Percentiles rank a stretch among this genome's conserved stretches.
Evolutionary conservation across 768 basidiomycete genomes (phyloP).

Genomic region (Coprinopsis sp.): DNA sequence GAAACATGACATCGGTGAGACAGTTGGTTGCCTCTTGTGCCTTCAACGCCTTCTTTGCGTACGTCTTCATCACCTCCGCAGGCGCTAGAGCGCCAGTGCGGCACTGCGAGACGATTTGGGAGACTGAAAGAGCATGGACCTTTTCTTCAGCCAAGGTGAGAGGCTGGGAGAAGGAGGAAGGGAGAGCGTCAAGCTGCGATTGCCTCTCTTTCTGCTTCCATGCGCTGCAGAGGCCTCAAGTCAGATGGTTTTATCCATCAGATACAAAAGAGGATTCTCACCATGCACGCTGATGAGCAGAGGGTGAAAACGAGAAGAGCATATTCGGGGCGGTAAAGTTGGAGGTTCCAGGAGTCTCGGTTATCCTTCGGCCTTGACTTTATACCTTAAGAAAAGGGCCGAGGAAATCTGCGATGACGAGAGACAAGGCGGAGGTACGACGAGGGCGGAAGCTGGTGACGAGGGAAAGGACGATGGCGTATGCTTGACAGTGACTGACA

Average conservation of each 20-base stretch:
- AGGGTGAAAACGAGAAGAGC: constrained; percentile 32
- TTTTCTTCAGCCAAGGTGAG: constrained; percentile 43
- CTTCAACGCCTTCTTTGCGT: constrained; percentile 49
- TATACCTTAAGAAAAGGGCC: constrained; percentile 23
- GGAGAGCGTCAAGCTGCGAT: constrained; percentile 37
- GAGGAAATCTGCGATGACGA: constrained; percentile 25
- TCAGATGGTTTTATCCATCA: background rate
- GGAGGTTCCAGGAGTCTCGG: constrained; percentile 13
- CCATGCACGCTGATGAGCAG: constrained; percentile 38
- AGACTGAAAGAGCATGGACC: constrained; percentile 45
- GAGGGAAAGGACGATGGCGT: constrained; percentile 17
- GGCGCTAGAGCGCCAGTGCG: constrained; percentile 37
- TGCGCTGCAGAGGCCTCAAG: constrained; percentile 24
- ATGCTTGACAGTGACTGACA: constrained; percentile 17
- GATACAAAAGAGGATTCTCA: constrained; percentile 18
- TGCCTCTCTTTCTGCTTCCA: constrained; percentile 44
- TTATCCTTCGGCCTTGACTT: constrained; percentile 16
- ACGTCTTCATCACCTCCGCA: constrained; percentile 41
- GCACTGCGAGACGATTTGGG: constrained; percentile 43
- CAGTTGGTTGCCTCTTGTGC: constrained; percentile 63
- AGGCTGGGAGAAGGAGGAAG: constrained; percentile 32
- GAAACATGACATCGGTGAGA: constrained; percentile 61
- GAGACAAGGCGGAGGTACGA: constrained; percentile 19
- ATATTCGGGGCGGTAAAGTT: constrained; percentile 24
- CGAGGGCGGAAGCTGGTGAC: constrained; percentile 26